These are phyloP conservation scores for Boletus sensibilis DNA, from an alignment of 768 basidiomycete species.

Conservation along the genomic window DNA sequence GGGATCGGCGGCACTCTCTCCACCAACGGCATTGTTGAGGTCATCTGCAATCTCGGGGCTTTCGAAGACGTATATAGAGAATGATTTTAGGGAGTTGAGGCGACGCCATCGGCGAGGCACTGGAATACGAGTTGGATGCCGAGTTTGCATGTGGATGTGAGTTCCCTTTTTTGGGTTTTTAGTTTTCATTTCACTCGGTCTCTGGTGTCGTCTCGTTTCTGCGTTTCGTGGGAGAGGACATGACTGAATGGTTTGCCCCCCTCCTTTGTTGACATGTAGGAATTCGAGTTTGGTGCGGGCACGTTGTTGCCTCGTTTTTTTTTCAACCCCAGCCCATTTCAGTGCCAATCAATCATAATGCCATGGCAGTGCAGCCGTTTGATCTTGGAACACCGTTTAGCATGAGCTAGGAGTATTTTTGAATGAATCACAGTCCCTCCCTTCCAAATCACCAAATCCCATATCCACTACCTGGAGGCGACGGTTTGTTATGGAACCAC, in stretches of 20 bases:
- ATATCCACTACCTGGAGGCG: no score
- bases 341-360: conserved; percentile 17
- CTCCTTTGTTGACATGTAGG: conserved; percentile 17
- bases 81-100: conserved; percentile 78
- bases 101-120: conserved; percentile 53
- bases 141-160: conserved; percentile 78
- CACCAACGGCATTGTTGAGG: conserved; percentile 65
- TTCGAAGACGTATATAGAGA: conserved; percentile 78
- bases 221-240: not conserved
- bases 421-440: no score
- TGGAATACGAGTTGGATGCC: conserved; percentile 85
- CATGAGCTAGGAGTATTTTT: conserved; percentile 15
- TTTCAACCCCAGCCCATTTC: conserved; percentile 25
- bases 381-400: conserved; percentile 33
- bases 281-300: conserved; percentile 34
- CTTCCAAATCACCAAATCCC: no score
- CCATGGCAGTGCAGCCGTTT: conserved; percentile 20
- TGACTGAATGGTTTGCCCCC: not conserved
- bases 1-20: conserved; percentile 64
- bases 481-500: no score
- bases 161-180: conserved; percentile 29
- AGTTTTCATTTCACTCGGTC: not conserved
- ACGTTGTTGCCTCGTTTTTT: conserved; percentile 32
- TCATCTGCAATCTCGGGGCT: conserved; percentile 74
- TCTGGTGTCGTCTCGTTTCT: not conserved